phyloP scores from a whole-genome alignment of 1,284 basidiomycete genomes.

The Marasmius sp. region DNA sequence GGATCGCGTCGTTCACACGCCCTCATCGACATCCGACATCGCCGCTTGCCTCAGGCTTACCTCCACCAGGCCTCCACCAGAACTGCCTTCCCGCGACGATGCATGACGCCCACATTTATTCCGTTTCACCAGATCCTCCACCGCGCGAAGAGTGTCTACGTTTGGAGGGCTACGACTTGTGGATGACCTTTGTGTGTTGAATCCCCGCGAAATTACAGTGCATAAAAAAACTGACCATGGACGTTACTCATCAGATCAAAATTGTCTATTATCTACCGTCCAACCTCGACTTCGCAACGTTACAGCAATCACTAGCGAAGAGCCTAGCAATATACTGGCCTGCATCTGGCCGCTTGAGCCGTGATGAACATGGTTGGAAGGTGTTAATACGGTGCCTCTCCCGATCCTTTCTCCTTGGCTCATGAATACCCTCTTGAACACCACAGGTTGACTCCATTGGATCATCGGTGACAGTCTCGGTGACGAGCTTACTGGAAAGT shows the following conservation, averaged over 20 bases:
- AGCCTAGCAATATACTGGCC: constrained; percentile 24
- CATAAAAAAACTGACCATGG: too few species aligned
- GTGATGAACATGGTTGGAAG: constrained; percentile 22
- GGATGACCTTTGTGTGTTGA: constrained; percentile 11
- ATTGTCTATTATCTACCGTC: constrained; percentile 28
- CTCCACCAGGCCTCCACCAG: too few species aligned
- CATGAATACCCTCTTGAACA: constrained; percentile 1
- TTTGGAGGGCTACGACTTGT: constrained; percentile 9
- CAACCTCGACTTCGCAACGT: constrained; percentile 20
- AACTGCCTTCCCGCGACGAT: too few species aligned
- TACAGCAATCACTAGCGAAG: constrained; percentile 23
- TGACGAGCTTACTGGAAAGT: constrained; percentile 13
- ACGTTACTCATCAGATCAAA: constrained; percentile 21
- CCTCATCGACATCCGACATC: too few species aligned
- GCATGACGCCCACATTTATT: too few species aligned
- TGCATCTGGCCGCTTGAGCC: constrained; percentile 23
- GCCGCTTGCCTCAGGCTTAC: too few species aligned
- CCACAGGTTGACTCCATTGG: constrained; percentile 18
- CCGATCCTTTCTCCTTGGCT: background rate
- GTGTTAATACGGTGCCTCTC: constrained; percentile 13
- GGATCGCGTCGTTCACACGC: too few species aligned
- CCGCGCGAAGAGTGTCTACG: background rate
- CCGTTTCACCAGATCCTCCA: background rate
- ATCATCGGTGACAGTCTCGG: constrained; percentile 10
- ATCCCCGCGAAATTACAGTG: too few species aligned